Percentiles rank a stretch among this genome's conserved stretches.
Conservation (phyloP, 176 grass and related monocot species). For the Triticum turgidum region DNA sequence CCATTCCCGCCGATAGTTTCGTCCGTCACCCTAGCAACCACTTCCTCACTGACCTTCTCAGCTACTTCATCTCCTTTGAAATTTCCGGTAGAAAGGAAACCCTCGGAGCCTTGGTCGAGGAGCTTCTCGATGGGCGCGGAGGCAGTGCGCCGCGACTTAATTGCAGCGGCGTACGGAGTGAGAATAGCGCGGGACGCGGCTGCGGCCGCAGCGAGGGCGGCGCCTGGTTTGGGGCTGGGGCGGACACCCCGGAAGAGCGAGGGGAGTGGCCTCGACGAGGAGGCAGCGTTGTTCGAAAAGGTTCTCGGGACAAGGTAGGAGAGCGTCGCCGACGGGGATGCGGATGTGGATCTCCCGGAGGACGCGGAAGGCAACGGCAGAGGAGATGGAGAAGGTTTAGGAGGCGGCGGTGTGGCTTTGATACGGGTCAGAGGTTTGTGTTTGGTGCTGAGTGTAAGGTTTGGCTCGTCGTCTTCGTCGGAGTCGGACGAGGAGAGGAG, state of each 20-base stretch:
- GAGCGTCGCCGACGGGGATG: constrained; percentile 44
- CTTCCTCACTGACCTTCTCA: constrained; percentile 29
- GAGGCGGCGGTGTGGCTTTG: background rate
- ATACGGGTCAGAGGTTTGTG: background rate
- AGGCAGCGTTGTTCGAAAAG: constrained; percentile 31
- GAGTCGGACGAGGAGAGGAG: constrained; percentile 46
- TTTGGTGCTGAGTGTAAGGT: background rate
- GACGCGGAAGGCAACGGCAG: constrained; percentile 21
- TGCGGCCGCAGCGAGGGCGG: constrained; percentile 75
- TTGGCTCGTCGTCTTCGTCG: constrained; percentile 26
- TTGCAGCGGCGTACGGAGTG: constrained; percentile 62
- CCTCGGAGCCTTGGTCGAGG: constrained; percentile 43
- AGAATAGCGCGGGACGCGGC: constrained; percentile 72
- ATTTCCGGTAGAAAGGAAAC: no score
- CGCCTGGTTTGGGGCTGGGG: constrained; percentile 74
- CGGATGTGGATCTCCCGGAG: constrained; percentile 40
- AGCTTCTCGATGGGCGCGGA: constrained; percentile 46
- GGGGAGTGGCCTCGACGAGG: constrained; percentile 45
- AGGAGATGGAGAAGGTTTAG: constrained; percentile 31
- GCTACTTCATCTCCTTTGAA: background rate
- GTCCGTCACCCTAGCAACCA: constrained; percentile 12
- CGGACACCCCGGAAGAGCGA: constrained; percentile 74
- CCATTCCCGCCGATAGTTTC: background rate
- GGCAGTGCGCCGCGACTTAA: constrained; percentile 61
- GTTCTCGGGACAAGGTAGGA: constrained; percentile 63